Evolutionary conservation across 2,329 filamentous ascomycete species (phyloP).

Genomic region (Colletotrichum cordylinicola): DNA sequence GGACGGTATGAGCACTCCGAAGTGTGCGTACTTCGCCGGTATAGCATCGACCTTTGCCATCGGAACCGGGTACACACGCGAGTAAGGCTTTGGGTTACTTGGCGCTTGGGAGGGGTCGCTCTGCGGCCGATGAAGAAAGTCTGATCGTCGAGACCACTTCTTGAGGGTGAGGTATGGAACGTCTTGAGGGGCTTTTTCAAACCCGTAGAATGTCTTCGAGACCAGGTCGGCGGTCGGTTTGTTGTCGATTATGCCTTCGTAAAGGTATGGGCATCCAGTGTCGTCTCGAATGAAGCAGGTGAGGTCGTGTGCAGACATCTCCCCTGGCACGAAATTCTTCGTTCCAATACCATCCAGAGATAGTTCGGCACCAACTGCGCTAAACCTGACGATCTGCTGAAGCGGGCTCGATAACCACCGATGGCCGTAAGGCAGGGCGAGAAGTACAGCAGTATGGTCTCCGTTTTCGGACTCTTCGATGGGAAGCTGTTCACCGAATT

Average conservation of each 20-base stretch:
- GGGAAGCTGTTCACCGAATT: conserved; percentile 28
- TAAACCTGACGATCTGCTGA: conserved; percentile 50
- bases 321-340: conserved; percentile 27
- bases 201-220: conserved; percentile 36
- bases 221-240: conserved; percentile 51
- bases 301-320: conserved; percentile 24
- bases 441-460: conserved; percentile 52
- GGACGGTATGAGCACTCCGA: conserved; percentile 72
- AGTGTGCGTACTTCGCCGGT: conserved; percentile 47
- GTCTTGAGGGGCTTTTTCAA: conserved; percentile 44
- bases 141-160: conserved; percentile 59
- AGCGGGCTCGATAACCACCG: conserved; percentile 45
- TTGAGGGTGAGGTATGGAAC: conserved; percentile 53
- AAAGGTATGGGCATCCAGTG: conserved; percentile 43
- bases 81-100: conserved; percentile 47
- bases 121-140: conserved; percentile 58
- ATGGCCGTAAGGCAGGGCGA: conserved; percentile 54
- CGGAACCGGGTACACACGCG: conserved; percentile 48
- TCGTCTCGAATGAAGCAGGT: conserved; percentile 47
- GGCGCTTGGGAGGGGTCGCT: conserved; percentile 10
- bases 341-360: conserved; percentile 35
- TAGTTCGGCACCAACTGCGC: conserved; percentile 29
- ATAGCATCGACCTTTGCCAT: conserved; percentile 57
- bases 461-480: conserved; percentile 17
- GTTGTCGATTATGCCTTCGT: conserved; percentile 41